Evolutionary conservation across 1,139 yeast species (phyloP).

Genomic region (Suhomyces wounanorum): DNA sequence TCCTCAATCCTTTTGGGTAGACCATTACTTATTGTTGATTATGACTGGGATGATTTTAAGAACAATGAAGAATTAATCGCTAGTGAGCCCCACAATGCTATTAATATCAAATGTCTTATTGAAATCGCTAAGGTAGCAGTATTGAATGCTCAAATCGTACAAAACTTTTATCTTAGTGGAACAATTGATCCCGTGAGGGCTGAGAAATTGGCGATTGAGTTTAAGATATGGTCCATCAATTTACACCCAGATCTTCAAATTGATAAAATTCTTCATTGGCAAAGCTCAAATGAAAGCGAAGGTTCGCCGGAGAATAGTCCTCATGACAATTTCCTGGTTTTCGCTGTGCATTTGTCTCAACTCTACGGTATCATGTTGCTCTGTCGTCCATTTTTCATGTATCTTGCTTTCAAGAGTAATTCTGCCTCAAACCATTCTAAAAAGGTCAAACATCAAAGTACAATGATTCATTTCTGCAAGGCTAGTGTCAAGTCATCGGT

Average conservation of each 20-base stretch:
- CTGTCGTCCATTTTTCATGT: slow-evolving; percentile 50
- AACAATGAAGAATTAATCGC: slow-evolving; percentile 13
- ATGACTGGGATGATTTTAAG: slow-evolving; percentile 43
- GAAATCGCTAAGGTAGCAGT: slow-evolving; percentile 18
- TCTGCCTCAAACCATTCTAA: slow-evolving; percentile 2
- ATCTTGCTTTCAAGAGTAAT: slow-evolving; percentile 20
- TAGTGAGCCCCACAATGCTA: slow-evolving; percentile 14
- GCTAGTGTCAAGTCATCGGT: slow-evolving; percentile 41
- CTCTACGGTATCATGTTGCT: slow-evolving; percentile 44
- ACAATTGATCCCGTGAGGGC: slow-evolving; percentile 36
- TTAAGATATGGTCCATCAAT: slow-evolving; percentile 41
- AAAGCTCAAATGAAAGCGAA: slow-evolving; percentile 9
- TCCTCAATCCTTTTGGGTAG: slow-evolving; percentile 43
- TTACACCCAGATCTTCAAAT: slow-evolving; percentile 30
- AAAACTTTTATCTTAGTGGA: slow-evolving; percentile 37
- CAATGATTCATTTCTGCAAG: slow-evolving; percentile 27
- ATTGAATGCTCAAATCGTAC: slow-evolving; percentile 37
- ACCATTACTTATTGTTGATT: slow-evolving; percentile 39
- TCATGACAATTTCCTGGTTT: slow-evolving; percentile 24
- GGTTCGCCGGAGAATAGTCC: slow-evolving; percentile 6
- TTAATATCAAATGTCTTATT: slow-evolving; percentile 17
- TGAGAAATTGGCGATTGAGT: slow-evolving; percentile 39
- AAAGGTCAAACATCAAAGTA: slow-evolving; percentile 19
- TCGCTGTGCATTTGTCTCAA: slow-evolving; percentile 41
- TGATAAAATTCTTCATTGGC: slow-evolving; percentile 17